Evolutionary conservation across 345 rosid species (phyloP).

Genomic region (Dipteronia dyeriana): DNA sequence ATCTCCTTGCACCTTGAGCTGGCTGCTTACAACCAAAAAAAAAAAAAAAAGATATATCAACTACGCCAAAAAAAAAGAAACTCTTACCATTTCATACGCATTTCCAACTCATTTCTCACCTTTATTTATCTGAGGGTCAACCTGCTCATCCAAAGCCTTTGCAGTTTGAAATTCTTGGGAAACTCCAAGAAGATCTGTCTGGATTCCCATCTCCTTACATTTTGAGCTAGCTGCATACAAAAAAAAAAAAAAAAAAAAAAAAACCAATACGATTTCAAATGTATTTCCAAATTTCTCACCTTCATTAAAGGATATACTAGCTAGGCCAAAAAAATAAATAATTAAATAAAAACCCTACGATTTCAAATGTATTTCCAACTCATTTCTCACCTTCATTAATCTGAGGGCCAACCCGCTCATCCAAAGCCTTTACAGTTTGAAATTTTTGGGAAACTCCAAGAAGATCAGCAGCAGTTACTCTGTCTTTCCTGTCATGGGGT

Average conservation of each 20-base stretch:
- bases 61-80: neutral
- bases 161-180: conserved; percentile 25
- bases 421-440: conserved; percentile 28
- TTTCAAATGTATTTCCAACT: neutral
- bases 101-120: conserved; percentile 28
- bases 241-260: neutral
- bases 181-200: conserved; percentile 43
- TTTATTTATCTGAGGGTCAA: conserved; percentile 28
- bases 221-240: conserved; percentile 41
- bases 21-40: conserved; percentile 26
- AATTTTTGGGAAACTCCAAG: conserved; percentile 19
- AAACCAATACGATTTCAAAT: neutral
- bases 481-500: conserved; percentile 37
- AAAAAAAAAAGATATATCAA: conserved; percentile 11
- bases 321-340: neutral
- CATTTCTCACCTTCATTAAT: conserved; percentile 34
- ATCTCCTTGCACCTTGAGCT: conserved; percentile 49
- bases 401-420: conserved; percentile 28
- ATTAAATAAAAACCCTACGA: neutral
- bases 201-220: conserved; percentile 64
- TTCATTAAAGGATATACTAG: conserved; percentile 12
- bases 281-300: conserved; percentile 27
- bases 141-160: conserved; percentile 26
- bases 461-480: conserved; percentile 21
- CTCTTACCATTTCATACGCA: neutral